phyloP scores from a whole-genome alignment of 495 filamentous ascomycete species.

The Gamarada debralockiae region DNA sequence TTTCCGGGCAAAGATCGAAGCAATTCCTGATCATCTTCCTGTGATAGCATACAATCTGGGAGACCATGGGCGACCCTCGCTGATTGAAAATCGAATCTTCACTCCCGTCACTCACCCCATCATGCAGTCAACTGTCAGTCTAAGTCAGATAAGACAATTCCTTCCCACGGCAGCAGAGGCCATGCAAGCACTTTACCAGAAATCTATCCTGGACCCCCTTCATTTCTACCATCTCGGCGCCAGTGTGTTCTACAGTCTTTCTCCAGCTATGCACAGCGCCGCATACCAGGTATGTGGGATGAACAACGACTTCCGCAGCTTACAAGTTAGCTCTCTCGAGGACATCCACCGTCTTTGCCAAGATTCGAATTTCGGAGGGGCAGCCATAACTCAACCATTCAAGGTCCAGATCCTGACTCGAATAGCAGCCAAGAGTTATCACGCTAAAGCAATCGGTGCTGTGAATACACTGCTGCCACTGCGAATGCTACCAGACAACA shows the following conservation, averaged over 20 bases:
- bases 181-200: constrained; percentile 48
- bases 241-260: constrained; percentile 70
- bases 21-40: constrained; percentile 35
- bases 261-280: constrained; percentile 76
- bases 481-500: constrained; percentile 45
- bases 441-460: constrained; percentile 76
- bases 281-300: constrained; percentile 69
- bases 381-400: constrained; percentile 70
- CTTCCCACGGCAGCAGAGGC: constrained; percentile 54
- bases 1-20: constrained; percentile 46
- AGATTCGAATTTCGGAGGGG: constrained; percentile 67
- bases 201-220: constrained; percentile 51
- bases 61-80: constrained; percentile 59
- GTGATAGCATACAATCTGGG: constrained; percentile 75
- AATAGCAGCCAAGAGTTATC: constrained; percentile 64
- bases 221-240: constrained; percentile 74
- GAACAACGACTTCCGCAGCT: constrained; percentile 66
- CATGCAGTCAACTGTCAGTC: constrained; percentile 35
- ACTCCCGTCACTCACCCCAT: constrained; percentile 66
- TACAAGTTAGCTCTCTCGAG: constrained; percentile 59
- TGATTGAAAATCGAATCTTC: constrained; percentile 64
- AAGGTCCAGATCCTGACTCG: constrained; percentile 66
- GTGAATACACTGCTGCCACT: constrained; percentile 81
- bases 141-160: constrained; percentile 30
- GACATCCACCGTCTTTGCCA: constrained; percentile 58